Evolutionary conservation across 1,139 yeast genomes (phyloP), one percentile per base, ranked within the genome.

Genomic region (Geotrichum histeridarum): DNA sequence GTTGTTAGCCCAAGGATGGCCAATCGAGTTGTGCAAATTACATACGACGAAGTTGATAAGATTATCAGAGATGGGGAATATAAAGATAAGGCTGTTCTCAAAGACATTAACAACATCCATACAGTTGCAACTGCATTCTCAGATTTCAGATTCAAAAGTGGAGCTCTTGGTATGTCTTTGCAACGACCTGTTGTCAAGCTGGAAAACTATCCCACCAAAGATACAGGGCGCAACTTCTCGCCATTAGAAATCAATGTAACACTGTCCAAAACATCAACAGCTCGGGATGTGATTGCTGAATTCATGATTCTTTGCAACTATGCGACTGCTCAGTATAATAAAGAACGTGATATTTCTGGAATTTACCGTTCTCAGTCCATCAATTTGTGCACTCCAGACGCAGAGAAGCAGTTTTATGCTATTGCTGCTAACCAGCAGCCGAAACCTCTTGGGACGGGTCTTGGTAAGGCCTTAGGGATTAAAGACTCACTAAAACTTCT

Each of bases 261-360:
- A 2, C 18, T 50, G 8, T 42, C 50, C 11, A 46, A 45, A 37
- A 17, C 33, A 6, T 18, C 55, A 8, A 36, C 48, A 2, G 47
- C 57, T 9, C 46, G 53, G 7, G 56, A 46, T 8, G 55, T 91
- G 33, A 97, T 91, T 2, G 79, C 93, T 0, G 95, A 90, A 66
- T 70, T 86, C 54, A 91, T 91, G 98, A 78, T 91, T 35, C 71
- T 80, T 41, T 88, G 94, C 1, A 90, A 90, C 66, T 73, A 77
- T 33, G 70, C 83, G 1, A 77, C 83, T 1, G 91, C 91, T 0
- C 60, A 67, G 1, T 80, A 74, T 62, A 80, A 86, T 12, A 43
- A 60, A 7, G 62, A 70, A 15, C 69, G 78, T 37, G 63, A 71
- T 0, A 77, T 86, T 8, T 83, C 89, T 1, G 80, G 83, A 8